A percentile compares a stretch with the other conserved stretches of the same genome.
Conservation (phyloP, 495 filamentous ascomycete species). For the Staphylotrichum longicolle region DNA sequence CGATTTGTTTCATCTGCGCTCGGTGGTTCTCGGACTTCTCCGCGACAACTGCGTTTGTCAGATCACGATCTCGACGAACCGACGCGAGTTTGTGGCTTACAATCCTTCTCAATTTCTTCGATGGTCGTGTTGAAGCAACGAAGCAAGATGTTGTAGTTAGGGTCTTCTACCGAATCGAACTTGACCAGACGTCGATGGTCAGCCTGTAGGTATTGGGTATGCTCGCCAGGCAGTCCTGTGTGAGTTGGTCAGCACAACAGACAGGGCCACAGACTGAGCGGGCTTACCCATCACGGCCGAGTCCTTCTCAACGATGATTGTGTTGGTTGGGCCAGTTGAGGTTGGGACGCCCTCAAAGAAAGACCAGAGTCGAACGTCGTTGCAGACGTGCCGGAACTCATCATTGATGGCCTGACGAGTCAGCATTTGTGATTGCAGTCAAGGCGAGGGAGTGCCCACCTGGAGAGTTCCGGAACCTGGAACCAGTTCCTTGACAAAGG, state of each 20-base stretch:
- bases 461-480: slow-evolving; percentile 28
- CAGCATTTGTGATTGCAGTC: not conserved
- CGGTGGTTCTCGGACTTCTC: slow-evolving; percentile 21
- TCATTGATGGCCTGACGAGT: slow-evolving; percentile 40
- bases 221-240: slow-evolving; percentile 38
- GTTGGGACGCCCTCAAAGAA: slow-evolving; percentile 49
- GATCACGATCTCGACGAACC: not conserved
- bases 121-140: slow-evolving; percentile 25
- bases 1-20: slow-evolving; percentile 24
- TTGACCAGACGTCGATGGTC: slow-evolving; percentile 41
- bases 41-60: slow-evolving; percentile 13
- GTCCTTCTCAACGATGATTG: slow-evolving; percentile 39
- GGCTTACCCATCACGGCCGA: slow-evolving; percentile 37
- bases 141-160: slow-evolving; percentile 29
- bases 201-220: slow-evolving; percentile 39
- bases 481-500: slow-evolving; percentile 43
- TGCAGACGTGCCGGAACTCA: slow-evolving; percentile 42
- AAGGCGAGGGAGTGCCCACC: not conserved
- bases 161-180: slow-evolving; percentile 22
- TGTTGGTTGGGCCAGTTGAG: slow-evolving; percentile 28
- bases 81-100: slow-evolving; percentile 9
- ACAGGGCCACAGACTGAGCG: not conserved
- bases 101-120: slow-evolving; percentile 23
- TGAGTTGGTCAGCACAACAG: not conserved
- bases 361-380: slow-evolving; percentile 39